Evolutionary conservation across 1,284 basidiomycete species (phyloP).

Genomic region (Boletus semigastroideus): DNA sequence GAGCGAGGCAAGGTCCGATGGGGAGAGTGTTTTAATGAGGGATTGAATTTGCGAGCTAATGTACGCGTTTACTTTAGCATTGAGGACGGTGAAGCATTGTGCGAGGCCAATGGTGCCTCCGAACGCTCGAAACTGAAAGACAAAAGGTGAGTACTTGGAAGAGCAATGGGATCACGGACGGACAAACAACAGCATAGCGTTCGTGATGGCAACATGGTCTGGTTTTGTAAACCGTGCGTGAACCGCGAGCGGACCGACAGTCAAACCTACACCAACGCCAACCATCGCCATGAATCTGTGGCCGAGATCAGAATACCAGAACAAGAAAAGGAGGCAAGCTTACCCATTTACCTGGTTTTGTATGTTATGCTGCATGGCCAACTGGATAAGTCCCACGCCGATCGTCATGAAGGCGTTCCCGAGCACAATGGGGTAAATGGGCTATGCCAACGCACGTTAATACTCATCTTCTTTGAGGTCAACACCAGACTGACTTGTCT

Average conservation of each 20-base stretch:
- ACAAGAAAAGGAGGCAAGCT: not conserved
- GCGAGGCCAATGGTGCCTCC: conserved; percentile 54
- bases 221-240: conserved; percentile 49
- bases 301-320: not conserved
- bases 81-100: conserved; percentile 49
- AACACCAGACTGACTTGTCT: conserved; percentile 21
- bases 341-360: conserved; percentile 40
- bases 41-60: conserved; percentile 29
- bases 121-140: conserved; percentile 42
- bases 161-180: conserved; percentile 15
- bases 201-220: conserved; percentile 40
- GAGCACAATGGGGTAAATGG: conserved; percentile 41
- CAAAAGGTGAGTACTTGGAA: not conserved
- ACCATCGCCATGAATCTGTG: conserved; percentile 46
- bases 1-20: conserved; percentile 28
- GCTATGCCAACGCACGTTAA: conserved; percentile 27
- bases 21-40: conserved; percentile 18
- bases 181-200: conserved; percentile 46
- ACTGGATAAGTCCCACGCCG: conserved; percentile 43
- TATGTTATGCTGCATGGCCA: conserved; percentile 40
- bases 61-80: conserved; percentile 40
- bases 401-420: conserved; percentile 39
- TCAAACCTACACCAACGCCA: conserved; percentile 46
- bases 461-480: conserved; percentile 6
- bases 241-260: conserved; percentile 39